Base-by-base conservation (phyloP, 129 eudicot genomes). In the Cynara cardunculus region DNA sequence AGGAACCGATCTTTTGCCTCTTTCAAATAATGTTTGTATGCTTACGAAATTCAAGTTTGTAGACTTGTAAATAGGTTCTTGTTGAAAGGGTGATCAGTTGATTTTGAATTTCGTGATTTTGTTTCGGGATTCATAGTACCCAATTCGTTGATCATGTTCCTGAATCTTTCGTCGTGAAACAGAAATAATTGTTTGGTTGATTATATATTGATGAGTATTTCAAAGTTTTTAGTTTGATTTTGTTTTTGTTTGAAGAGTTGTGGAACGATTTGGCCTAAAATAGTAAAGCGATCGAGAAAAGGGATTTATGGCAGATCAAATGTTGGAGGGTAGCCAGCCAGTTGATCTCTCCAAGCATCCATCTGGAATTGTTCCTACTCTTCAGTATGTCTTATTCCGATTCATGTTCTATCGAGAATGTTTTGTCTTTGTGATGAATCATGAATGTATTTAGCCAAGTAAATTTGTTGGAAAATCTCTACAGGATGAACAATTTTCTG, bases 261-360 rank as follows among this genome's bases (percentile, higher is more conserved):
- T 69, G 46, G 74, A 30, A 30, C 41, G 80, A 31, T 56, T 56
- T 56, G 65, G 65, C 2, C 1, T 18, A 56, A 16, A 34, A 53
- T 53, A 53, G 81, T 76, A 79, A 49, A 77, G 35, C 5, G 59
- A 49, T 46, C 7, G 31, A 35, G 35, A 71, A 44, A 25, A 44
- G 65, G 71, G 64, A 69, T 28, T 37, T 8, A 83, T 83, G 98
- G 98, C 97, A 24, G 97, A 91, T 75, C 96, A 89, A 81, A 90
- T 81, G 35, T n/a, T 87, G 82, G 95, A 89, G 82, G 96, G 94
- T 62, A 90, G 81, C 87, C 91, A 86, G 75, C 94, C 94, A 0
- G 98, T 90, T 77, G 98, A 90, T 86, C 89, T 89, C 25, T 76
- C 93, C 3, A 90, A 87, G 89, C 98, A 90, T 70, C 94, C 94